phyloP scores from a whole-genome alignment of 169 alveolate species.

The Eimeria acervulina region DNA sequence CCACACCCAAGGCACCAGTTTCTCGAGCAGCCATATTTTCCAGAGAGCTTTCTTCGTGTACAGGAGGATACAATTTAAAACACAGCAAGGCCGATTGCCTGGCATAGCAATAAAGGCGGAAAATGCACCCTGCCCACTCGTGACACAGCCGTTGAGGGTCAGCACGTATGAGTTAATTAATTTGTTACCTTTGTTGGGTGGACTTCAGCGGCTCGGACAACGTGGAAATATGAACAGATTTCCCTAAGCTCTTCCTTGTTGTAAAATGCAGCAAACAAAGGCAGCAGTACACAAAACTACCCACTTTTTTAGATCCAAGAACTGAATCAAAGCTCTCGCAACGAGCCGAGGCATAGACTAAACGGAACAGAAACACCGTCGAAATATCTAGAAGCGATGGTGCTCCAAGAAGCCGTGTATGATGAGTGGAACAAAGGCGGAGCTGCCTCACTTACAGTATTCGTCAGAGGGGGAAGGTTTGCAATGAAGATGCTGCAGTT shows the following conservation, averaged over 20 bases:
- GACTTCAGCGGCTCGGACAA: slow-evolving; percentile 61
- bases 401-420: not conserved
- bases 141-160: not conserved
- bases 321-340: not conserved
- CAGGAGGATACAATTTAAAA: not conserved
- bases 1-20: not conserved
- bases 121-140: not conserved
- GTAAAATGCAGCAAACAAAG: not conserved
- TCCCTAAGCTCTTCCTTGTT: slow-evolving; percentile 51
- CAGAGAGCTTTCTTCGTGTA: not conserved
- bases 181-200: slow-evolving; percentile 66
- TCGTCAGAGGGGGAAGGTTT: slow-evolving; percentile 70
- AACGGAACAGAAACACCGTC: not conserved
- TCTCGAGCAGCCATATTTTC: not conserved
- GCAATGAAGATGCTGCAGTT: slow-evolving; percentile 77
- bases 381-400: not conserved
- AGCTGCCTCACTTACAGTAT: not conserved
- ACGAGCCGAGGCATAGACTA: not conserved
- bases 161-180: not conserved
- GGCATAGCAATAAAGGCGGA: not conserved
- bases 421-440: not conserved
- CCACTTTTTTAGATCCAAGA: not conserved
- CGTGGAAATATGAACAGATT: slow-evolving; percentile 55
- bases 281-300: not conserved
- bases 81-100: not conserved